Percentiles rank a stretch among this genome's conserved stretches.
phyloP scores from a whole-genome alignment of 2,329 filamentous ascomycete genomes.

The Microdochium nivale region DNA sequence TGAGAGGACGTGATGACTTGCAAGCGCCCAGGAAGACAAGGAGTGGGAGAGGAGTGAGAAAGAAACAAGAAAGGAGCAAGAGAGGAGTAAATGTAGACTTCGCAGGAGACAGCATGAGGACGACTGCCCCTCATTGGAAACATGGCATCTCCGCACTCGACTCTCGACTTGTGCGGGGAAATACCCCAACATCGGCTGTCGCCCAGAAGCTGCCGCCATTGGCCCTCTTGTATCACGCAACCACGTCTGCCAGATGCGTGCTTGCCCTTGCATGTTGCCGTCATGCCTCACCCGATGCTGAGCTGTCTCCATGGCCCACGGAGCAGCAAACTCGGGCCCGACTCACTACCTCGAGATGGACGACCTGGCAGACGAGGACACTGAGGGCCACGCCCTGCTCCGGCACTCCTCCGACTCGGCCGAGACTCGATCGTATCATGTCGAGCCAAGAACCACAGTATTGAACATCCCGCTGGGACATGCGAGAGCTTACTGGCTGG shows the following conservation, averaged over 20 bases:
- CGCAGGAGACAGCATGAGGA: no score
- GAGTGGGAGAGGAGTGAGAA: no score
- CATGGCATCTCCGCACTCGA: background rate
- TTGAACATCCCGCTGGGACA: conserved; percentile 21
- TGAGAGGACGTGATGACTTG: no score
- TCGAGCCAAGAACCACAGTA: background rate
- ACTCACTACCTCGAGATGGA: no score
- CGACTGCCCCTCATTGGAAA: no score
- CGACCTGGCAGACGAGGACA: background rate
- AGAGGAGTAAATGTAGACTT: no score
- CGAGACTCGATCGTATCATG: background rate
- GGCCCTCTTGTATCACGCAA: background rate
- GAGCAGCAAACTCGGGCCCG: no score
- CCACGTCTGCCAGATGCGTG: background rate
- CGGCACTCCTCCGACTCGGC: conserved; percentile 3
- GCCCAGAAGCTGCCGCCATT: background rate
- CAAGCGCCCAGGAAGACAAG: no score
- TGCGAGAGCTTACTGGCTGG: conserved; percentile 41
- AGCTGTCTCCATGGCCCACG: no score
- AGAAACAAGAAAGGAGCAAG: no score
- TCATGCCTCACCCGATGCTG: background rate
- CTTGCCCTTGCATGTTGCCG: background rate
- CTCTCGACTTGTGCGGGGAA: background rate
- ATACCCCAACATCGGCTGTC: background rate
- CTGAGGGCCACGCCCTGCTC: conserved; percentile 8